phyloP scores from a whole-genome alignment of 169 alveolate species.

The Neospora caninum region DNA sequence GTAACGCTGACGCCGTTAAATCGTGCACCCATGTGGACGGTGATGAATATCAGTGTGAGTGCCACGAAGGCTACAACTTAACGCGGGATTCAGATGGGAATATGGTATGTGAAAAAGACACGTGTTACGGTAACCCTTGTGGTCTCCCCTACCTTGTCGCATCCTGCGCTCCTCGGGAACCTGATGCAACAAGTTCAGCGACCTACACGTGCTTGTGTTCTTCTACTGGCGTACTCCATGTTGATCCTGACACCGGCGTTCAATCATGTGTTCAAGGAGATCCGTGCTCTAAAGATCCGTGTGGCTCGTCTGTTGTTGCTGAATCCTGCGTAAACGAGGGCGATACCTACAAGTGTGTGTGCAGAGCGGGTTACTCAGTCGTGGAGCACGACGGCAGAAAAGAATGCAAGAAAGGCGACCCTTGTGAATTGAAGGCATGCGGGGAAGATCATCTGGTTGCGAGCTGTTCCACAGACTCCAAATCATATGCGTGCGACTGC shows the following conservation, averaged over 20 bases:
- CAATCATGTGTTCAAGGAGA: background rate
- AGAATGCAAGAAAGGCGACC: background rate
- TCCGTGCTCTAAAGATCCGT: background rate
- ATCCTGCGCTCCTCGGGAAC: background rate
- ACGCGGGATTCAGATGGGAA: background rate
- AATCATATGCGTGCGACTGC: background rate
- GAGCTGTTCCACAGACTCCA: background rate
- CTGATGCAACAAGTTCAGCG: background rate
- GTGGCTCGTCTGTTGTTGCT: background rate
- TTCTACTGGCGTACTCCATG: background rate
- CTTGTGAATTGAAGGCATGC: background rate
- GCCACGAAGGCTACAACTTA: background rate
- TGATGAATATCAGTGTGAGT: background rate
- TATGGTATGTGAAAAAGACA: background rate
- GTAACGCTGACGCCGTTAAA: slow-evolving; percentile 40
- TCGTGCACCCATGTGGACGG: background rate
- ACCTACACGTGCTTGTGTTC: slow-evolving; percentile 10
- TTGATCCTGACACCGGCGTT: background rate
- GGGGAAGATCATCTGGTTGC: background rate
- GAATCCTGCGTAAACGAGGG: background rate
- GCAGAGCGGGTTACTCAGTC: background rate
- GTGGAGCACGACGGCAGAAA: background rate
- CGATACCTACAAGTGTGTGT: background rate
- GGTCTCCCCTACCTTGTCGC: background rate
- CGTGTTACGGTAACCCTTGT: background rate